These are phyloP conservation scores for Aspergillus panamensis DNA, from an alignment of 495 filamentous ascomycete genomes.

Conservation along the genomic window DNA sequence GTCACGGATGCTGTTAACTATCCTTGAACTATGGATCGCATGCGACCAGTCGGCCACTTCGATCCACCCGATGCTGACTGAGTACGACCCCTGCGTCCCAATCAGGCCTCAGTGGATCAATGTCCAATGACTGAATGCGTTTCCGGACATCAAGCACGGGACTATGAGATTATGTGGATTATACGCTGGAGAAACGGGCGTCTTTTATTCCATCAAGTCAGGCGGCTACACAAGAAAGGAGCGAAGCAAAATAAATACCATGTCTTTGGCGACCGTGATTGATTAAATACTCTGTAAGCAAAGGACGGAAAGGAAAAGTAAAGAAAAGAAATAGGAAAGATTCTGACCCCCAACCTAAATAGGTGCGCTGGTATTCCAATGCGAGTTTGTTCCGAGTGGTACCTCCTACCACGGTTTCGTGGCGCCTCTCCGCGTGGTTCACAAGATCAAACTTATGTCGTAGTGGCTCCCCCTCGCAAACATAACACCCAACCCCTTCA, in stretches of 20 bases:
- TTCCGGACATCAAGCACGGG: not conserved
- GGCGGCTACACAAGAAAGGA: not conserved
- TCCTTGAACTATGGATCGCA: too few species aligned
- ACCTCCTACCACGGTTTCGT: constrained; percentile 11
- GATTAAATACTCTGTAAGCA: not conserved
- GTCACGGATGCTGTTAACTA: too few species aligned
- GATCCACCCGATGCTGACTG: too few species aligned
- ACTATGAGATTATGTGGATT: not conserved
- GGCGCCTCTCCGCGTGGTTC: constrained; percentile 15
- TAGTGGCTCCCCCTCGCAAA: not conserved
- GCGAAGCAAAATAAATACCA: constrained; percentile 7
- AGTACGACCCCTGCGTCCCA: not conserved
- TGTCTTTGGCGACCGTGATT: not conserved
- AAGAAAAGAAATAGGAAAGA: not conserved
- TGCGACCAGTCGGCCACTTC: too few species aligned
- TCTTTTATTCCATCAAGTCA: too few species aligned
- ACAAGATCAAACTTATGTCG: constrained; percentile 17
- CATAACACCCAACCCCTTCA: too few species aligned
- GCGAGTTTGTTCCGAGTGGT: constrained; percentile 4
- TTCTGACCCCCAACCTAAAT: not conserved
- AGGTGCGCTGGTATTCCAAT: not conserved
- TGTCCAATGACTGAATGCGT: not conserved
- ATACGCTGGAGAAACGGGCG: not conserved
- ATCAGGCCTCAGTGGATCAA: not conserved
- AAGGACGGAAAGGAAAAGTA: not conserved